Percentiles rank a stretch among this genome's conserved stretches.
Evolutionary conservation across 2,329 filamentous ascomycete genomes (phyloP).

Genomic region (Periglandula ipomoeae): DNA sequence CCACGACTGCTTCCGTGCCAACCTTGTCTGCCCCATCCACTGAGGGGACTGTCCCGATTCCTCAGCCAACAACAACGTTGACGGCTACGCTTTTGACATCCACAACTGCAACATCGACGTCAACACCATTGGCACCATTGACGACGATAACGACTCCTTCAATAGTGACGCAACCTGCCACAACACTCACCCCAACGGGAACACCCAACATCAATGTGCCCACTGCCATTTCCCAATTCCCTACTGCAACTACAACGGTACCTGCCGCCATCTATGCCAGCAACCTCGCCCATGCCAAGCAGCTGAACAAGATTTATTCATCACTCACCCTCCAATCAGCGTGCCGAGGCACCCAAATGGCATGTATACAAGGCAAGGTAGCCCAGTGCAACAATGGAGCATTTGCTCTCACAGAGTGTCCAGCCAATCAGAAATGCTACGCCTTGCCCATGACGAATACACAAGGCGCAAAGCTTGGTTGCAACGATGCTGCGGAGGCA

Average conservation of each 20-base stretch:
- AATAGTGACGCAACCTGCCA: slow-evolving; percentile 6
- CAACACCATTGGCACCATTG: slow-evolving; percentile 10
- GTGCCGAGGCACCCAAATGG: slow-evolving; percentile 37
- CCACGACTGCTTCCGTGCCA: background rate
- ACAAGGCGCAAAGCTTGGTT: slow-evolving; percentile 39
- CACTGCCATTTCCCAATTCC: slow-evolving; percentile 28
- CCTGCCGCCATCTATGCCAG: slow-evolving; percentile 30
- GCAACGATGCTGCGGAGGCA: slow-evolving; percentile 32
- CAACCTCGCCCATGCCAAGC: slow-evolving; percentile 35
- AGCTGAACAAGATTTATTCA: slow-evolving; percentile 39
- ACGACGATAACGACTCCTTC: background rate
- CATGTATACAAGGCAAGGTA: slow-evolving; percentile 42
- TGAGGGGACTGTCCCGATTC: background rate
- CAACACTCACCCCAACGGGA: slow-evolving; percentile 23
- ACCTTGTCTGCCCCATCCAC: background rate
- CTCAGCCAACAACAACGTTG: background rate
- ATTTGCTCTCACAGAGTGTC: slow-evolving; percentile 33
- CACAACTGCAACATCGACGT: background rate
- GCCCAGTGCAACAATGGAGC: slow-evolving; percentile 35
- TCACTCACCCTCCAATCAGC: slow-evolving; percentile 34
- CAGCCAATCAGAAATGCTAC: slow-evolving; percentile 33
- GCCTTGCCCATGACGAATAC: slow-evolving; percentile 44
- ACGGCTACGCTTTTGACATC: background rate
- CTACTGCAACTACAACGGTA: slow-evolving; percentile 30
- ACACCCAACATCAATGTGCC: slow-evolving; percentile 30